phyloP scores from a whole-genome alignment of 148 eudicot genomes.

The Heliamphora exappendiculata region DNA sequence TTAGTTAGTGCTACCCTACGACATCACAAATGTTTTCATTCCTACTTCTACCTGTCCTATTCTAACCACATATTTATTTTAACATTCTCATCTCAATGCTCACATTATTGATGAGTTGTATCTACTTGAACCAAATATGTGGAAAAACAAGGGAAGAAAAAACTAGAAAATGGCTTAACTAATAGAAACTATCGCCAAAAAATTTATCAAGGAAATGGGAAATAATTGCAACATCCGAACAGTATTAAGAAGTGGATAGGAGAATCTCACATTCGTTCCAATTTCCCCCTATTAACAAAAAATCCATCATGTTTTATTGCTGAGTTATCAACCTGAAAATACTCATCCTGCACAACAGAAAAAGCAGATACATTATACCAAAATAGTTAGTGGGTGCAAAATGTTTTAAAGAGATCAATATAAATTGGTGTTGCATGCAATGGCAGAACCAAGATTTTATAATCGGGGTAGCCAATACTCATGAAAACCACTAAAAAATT shows the following conservation, averaged over 20 bases:
- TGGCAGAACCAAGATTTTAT: too few species aligned
- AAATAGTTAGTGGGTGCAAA: background rate
- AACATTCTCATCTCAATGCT: too few species aligned
- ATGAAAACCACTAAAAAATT: too few species aligned
- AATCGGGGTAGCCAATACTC: too few species aligned
- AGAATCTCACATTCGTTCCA: constrained; percentile 71
- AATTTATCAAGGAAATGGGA: too few species aligned
- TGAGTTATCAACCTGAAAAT: constrained; percentile 97
- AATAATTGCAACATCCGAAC: too few species aligned
- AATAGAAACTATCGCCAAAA: too few species aligned
- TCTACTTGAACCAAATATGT: background rate
- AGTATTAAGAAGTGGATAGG: background rate
- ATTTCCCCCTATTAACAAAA: constrained; percentile 85
- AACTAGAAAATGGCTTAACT: background rate
- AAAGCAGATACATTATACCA: background rate
- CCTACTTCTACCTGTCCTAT: too few species aligned
- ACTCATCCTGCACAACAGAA: constrained; percentile 72
- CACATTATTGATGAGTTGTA: too few species aligned
- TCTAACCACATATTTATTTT: too few species aligned
- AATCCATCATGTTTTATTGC: constrained; percentile 94
- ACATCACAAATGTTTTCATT: too few species aligned
- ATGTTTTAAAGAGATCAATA: background rate
- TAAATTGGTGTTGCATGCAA: constrained; percentile 5
- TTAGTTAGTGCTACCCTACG: too few species aligned
- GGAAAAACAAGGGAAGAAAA: background rate